These are phyloP conservation scores for Lactuca sativa DNA, from an alignment of 129 eudicot species.

Conservation along the genomic window DNA sequence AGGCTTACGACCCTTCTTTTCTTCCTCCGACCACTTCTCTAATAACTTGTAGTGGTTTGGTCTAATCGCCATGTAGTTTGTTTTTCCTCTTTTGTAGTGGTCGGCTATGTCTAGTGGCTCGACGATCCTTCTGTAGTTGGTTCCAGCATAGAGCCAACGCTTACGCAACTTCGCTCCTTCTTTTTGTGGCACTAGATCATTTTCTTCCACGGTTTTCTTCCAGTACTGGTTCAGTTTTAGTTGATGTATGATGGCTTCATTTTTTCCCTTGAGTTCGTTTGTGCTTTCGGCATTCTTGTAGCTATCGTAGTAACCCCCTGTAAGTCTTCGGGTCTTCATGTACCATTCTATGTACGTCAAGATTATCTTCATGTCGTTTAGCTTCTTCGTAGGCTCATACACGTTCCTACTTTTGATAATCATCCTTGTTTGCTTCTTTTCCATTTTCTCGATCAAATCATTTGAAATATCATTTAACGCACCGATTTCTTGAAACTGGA, in stretches of 20 bases:
- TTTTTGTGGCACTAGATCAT: slow-evolving; percentile 40
- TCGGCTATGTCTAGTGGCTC: slow-evolving; percentile 63
- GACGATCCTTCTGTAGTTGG: slow-evolving; percentile 47
- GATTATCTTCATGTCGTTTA: slow-evolving; percentile 39
- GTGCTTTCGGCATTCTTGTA: slow-evolving; percentile 18
- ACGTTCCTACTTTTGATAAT: background rate
- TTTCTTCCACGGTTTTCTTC: slow-evolving; percentile 27
- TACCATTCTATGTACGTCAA: slow-evolving; percentile 57
- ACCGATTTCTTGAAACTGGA: slow-evolving; percentile 39
- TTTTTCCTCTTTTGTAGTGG: slow-evolving; percentile 29
- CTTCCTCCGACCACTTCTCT: slow-evolving; percentile 43
- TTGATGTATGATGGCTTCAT: slow-evolving; percentile 14
- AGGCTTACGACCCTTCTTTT: slow-evolving; percentile 1
- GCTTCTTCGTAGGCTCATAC: slow-evolving; percentile 33
- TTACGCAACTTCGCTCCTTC: slow-evolving; percentile 33
- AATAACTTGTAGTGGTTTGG: slow-evolving; percentile 33
- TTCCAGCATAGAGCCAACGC: slow-evolving; percentile 47
- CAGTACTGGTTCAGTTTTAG: slow-evolving; percentile 34
- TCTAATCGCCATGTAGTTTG: slow-evolving; percentile 27
- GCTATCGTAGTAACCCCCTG: slow-evolving; percentile 47
- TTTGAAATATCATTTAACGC: background rate
- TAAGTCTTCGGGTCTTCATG: slow-evolving; percentile 15
- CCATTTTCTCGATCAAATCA: slow-evolving; percentile 19
- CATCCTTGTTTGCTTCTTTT: background rate
- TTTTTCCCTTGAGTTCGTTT: slow-evolving; percentile 8